These are phyloP conservation scores for Trypanosoma caninum DNA, from an alignment of 208 protist species.

Conservation along the genomic window DNA sequence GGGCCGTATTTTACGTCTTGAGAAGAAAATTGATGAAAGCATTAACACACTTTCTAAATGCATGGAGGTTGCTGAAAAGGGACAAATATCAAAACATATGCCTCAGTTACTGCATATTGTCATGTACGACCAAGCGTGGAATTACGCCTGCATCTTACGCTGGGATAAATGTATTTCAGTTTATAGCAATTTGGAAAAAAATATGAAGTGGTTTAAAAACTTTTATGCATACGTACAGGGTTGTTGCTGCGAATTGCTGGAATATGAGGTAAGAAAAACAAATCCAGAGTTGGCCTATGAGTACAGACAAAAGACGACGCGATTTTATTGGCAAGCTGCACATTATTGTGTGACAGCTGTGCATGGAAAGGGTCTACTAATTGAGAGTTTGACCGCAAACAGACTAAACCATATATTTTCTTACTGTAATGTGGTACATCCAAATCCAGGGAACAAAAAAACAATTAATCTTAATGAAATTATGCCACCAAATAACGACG, in stretches of 20 bases:
- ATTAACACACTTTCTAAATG: slow-evolving; percentile 30
- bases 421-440: slow-evolving; percentile 21
- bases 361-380: slow-evolving; percentile 37
- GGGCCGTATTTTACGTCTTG: slow-evolving; percentile 43
- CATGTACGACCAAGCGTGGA: slow-evolving; percentile 57
- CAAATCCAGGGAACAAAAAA: slow-evolving; percentile 39
- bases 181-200: slow-evolving; percentile 36
- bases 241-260: slow-evolving; percentile 64
- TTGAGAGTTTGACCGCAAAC: slow-evolving; percentile 47
- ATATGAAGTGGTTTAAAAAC: slow-evolving; percentile 54
- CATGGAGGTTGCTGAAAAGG: slow-evolving; percentile 27
- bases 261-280: neutral
- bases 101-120: slow-evolving; percentile 58
- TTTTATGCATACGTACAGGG: slow-evolving; percentile 55
- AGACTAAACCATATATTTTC: slow-evolving; percentile 49
- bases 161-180: slow-evolving; percentile 34
- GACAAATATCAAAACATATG: slow-evolving; percentile 41
- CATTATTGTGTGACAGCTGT: slow-evolving; percentile 46
- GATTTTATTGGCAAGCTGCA: slow-evolving; percentile 54
- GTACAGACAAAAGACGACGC: slow-evolving; percentile 13
- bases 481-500: slow-evolving; percentile 18
- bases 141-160: slow-evolving; percentile 27
- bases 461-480: slow-evolving; percentile 9
- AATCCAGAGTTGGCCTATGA: neutral
- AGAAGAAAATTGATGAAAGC: slow-evolving; percentile 31